phyloP scores from a whole-genome alignment of 108 stramenopile species.

The Cyclotella choctawhatcheeana region DNA sequence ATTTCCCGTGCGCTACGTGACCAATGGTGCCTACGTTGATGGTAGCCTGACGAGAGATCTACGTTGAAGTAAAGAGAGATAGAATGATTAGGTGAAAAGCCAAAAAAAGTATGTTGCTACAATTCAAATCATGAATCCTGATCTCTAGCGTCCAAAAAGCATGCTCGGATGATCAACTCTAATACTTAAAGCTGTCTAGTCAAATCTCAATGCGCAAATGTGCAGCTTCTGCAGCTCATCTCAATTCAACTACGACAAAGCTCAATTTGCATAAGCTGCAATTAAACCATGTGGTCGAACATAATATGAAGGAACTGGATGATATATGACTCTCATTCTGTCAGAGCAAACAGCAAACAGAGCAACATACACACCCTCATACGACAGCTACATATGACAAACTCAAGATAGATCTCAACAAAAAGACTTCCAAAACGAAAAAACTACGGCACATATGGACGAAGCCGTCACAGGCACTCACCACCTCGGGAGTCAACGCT shows the following conservation, averaged over 20 bases:
- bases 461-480: constrained; percentile 59
- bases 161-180: no score
- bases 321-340: neutral
- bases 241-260: no score
- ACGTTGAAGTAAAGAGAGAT: neutral
- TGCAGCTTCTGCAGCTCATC: no score
- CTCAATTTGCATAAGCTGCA: no score
- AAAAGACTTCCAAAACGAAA: constrained; percentile 9
- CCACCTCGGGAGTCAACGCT: constrained; percentile 89
- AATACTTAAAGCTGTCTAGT: no score
- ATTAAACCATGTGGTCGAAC: neutral
- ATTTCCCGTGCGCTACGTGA: constrained; percentile 99
- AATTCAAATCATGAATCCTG: no score
- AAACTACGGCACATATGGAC: neutral
- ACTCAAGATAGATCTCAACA: no score
- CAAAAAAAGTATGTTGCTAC: no score
- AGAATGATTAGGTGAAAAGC: neutral
- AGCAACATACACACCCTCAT: neutral
- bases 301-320: neutral
- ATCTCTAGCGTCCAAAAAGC: no score
- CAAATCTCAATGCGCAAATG: no score
- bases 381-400: neutral
- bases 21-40: constrained; percentile 99
- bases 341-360: neutral
- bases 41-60: constrained; percentile 98